Evolutionary conservation across 129 eudicot species (phyloP).

Genomic region (Ambrosia trifida): DNA sequence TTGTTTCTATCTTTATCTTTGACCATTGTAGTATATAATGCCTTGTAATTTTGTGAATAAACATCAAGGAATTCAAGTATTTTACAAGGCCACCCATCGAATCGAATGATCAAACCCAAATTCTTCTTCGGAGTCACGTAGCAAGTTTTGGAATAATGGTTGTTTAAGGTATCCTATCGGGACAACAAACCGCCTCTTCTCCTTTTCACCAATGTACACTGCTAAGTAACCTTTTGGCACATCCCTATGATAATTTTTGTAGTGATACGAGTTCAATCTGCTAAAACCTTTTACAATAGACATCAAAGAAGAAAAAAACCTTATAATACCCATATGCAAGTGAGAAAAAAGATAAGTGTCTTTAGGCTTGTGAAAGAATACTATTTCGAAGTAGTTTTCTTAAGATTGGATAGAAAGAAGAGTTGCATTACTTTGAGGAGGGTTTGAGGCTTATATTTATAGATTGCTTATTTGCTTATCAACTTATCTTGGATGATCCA

Average conservation of each 20-base stretch:
- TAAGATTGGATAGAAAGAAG: background rate
- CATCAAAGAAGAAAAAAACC: background rate
- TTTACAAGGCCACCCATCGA: too few species aligned
- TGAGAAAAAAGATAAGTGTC: background rate
- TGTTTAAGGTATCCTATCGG: background rate
- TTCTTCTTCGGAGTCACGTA: background rate
- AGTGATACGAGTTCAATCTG: background rate
- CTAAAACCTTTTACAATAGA: background rate
- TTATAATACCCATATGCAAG: background rate
- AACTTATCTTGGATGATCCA: background rate
- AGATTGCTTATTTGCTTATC: background rate
- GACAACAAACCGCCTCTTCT: slow-evolving; percentile 1
- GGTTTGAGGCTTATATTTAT: background rate
- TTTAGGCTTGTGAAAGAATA: background rate
- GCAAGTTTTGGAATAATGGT: background rate
- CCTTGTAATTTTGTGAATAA: too few species aligned
- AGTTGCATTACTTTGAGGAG: background rate
- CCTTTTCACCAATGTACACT: slow-evolving; percentile 11
- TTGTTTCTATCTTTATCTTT: too few species aligned
- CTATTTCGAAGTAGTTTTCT: background rate
- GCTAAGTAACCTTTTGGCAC: slow-evolving; percentile 18
- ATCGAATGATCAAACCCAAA: slow-evolving; percentile 7
- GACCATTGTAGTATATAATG: too few species aligned
- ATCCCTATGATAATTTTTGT: background rate
- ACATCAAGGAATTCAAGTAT: too few species aligned